Percentiles rank a stretch among this genome's conserved stretches.
Conservation (phyloP, 345 rosid species). For the Lepidium aucheri region DNA sequence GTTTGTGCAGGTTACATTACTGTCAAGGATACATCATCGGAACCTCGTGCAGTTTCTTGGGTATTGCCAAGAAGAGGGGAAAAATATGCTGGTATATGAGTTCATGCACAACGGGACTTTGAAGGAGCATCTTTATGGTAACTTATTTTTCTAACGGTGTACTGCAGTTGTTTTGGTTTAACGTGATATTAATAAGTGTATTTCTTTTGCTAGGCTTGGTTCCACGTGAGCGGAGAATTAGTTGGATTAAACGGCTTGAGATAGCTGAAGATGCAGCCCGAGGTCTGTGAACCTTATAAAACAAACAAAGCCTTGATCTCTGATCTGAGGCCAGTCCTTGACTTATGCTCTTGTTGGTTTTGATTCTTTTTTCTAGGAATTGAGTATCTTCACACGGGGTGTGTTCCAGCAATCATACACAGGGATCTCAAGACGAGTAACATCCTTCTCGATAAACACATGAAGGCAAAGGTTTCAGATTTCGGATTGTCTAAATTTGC, state of each 20-base stretch:
- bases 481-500: constrained; percentile 90
- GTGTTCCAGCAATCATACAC: constrained; percentile 94
- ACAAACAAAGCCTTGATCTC: background rate
- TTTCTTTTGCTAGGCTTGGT: constrained; percentile 38
- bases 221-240: constrained; percentile 49
- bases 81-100: constrained; percentile 84
- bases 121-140: constrained; percentile 96
- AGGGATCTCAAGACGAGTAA: constrained; percentile 94
- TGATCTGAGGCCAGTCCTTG: background rate
- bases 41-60: constrained; percentile 97
- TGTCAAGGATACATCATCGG: constrained; percentile 98
- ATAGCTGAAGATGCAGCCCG: constrained; percentile 95
- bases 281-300: constrained; percentile 36
- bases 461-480: constrained; percentile 94
- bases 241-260: constrained; percentile 92
- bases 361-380: constrained; percentile 53
- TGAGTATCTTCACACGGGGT: constrained; percentile 95
- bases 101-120: constrained; percentile 98
- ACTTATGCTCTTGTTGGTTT: background rate
- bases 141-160: constrained; percentile 13
- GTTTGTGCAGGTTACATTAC: constrained; percentile 71
- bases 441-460: constrained; percentile 78
- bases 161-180: background rate
- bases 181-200: background rate
- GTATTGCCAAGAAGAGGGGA: constrained; percentile 91